A percentile compares a stretch with the other conserved stretches of the same genome.
Conservation (phyloP, 2,329 filamentous ascomycete species). For the Ophiocordyceps camponoti-leonardi region DNA sequence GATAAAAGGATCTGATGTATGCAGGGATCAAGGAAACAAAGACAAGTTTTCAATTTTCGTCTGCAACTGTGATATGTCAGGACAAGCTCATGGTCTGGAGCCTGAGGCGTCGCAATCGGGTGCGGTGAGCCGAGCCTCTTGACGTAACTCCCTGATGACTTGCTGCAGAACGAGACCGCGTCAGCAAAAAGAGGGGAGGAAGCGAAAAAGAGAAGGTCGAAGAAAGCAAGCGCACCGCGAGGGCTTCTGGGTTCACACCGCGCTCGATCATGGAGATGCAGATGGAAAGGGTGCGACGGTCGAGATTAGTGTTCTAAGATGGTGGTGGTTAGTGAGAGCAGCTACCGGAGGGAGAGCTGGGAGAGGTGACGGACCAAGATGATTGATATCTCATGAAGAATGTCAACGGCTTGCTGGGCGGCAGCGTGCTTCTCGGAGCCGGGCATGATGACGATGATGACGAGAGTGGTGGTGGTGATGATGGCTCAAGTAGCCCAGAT, state of each 20-base stretch:
- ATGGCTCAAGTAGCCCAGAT: too few species aligned
- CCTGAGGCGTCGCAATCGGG: conserved; percentile 21
- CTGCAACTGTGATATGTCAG: not conserved
- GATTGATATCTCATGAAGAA: conserved; percentile 71
- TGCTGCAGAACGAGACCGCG: conserved; percentile 18
- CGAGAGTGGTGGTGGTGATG: conserved; percentile 1
- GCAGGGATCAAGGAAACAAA: not conserved
- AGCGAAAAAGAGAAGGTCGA: not conserved
- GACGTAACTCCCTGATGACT: conserved; percentile 42
- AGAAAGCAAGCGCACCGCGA: conserved; percentile 49
- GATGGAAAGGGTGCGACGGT: conserved; percentile 77
- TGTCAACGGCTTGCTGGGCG: conserved; percentile 68
- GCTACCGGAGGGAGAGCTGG: not conserved
- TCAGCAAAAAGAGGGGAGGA: not conserved
- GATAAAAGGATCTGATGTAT: not conserved
- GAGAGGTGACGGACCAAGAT: conserved; percentile 44
- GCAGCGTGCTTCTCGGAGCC: conserved; percentile 52
- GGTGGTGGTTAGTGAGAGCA: not conserved
- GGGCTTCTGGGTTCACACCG: conserved; percentile 85
- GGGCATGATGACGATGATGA: conserved; percentile 9
- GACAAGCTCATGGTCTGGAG: not conserved
- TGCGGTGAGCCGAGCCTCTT: conserved; percentile 26
- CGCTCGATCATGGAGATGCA: conserved; percentile 97
- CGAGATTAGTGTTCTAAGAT: conserved; percentile 74
- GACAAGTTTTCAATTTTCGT: not conserved